Evolutionary conservation across 129 eudicot species (phyloP).

Genomic region (carrot (Daucus carota)): DH1_v3.0 NC_030381.2:42373001-42373500

Average conservation of each 20-base stretch:
- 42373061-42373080: background rate
- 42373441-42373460: background rate
- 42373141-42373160: background rate
- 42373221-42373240: slow-evolving; percentile 31
- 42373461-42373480: background rate
- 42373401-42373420: background rate
- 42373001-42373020: background rate
- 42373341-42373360: background rate
- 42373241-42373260: slow-evolving; percentile 77
- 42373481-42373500: background rate
- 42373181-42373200: background rate
- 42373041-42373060: background rate
- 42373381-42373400: background rate
- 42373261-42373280: slow-evolving; percentile 85
- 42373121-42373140: background rate
- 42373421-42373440: background rate
- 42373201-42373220: background rate
- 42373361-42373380: no score
- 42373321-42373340: background rate
- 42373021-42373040: background rate
- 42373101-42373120: background rate
- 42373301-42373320: slow-evolving; percentile 35
- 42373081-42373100: no score
- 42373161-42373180: background rate
- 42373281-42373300: slow-evolving; percentile 76